Conservation (phyloP, 169 alveolate species). For the Neospora caninum region DNA sequence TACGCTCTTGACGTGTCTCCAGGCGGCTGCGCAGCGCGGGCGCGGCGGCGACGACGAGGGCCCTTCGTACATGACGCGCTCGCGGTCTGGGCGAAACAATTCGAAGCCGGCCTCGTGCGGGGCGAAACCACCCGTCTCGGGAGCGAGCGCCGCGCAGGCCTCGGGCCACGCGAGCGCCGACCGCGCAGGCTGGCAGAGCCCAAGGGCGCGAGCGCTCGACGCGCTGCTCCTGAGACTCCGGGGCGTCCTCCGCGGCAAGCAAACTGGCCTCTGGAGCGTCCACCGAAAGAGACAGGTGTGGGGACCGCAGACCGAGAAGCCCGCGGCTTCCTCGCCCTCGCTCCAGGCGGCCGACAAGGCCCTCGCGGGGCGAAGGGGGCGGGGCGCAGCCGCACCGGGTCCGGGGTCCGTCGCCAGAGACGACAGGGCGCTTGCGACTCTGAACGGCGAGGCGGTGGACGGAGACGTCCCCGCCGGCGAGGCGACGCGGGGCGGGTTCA, state of each 20-base stretch:
- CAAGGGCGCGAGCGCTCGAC: slow-evolving; percentile 59
- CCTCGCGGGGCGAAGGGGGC: background rate
- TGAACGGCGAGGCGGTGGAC: background rate
- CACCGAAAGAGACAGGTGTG: background rate
- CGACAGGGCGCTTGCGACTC: too few species aligned
- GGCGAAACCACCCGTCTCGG: background rate
- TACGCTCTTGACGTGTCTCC: slow-evolving; percentile 56
- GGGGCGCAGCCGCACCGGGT: too few species aligned
- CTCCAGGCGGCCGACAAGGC: too few species aligned
- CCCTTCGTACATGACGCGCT: slow-evolving; percentile 67
- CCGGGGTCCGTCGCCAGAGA: too few species aligned
- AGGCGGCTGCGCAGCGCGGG: slow-evolving; percentile 48
- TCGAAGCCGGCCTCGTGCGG: background rate
- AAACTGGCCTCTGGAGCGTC: background rate
- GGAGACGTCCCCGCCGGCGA: background rate
- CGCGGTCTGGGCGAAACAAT: slow-evolving; percentile 40
- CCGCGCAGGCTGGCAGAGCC: slow-evolving; percentile 43
- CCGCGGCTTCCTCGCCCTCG: too few species aligned
- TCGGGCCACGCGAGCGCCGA: background rate
- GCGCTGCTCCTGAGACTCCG: slow-evolving; percentile 39
- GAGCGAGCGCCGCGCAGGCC: background rate
- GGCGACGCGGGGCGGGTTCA: too few species aligned
- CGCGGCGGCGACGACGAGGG: slow-evolving; percentile 52
- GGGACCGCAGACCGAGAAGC: background rate
- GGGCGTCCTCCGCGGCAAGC: slow-evolving; percentile 52